These are phyloP conservation scores for Cicer judaicum DNA, from an alignment of 306 rosid genomes.

Conservation along the genomic window DNA sequence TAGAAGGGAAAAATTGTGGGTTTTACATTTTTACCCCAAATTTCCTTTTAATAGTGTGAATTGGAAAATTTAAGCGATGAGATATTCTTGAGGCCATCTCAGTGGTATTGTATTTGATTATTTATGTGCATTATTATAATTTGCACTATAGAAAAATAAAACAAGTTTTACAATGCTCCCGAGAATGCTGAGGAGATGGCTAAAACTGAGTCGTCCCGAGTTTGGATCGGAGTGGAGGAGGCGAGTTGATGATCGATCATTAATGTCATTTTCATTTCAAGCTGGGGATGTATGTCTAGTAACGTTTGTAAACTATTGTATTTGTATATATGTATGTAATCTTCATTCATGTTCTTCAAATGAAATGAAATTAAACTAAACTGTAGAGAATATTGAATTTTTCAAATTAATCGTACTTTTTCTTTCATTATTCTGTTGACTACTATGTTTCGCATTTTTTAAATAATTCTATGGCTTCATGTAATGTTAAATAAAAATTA, in stretches of 20 bases:
- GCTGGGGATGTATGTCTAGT: background rate
- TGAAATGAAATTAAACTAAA: conserved; percentile 8
- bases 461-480: no score
- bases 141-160: background rate
- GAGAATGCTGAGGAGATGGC: conserved; percentile 79
- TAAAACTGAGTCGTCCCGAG: conserved; percentile 80
- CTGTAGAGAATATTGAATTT: conserved; percentile 51
- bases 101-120: conserved; percentile 9
- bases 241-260: conserved; percentile 38
- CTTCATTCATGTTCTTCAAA: conserved; percentile 19
- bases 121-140: background rate
- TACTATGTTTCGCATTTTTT: background rate
- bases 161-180: conserved; percentile 46
- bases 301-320: conserved; percentile 36
- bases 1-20: conserved; percentile 23
- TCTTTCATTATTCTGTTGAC: conserved; percentile 17
- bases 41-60: background rate
- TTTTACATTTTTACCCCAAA: background rate
- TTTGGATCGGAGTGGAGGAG: conserved; percentile 55
- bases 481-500: no score
- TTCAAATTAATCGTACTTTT: conserved; percentile 31
- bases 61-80: conserved; percentile 11
- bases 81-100: conserved; percentile 6
- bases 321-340: conserved; percentile 32
- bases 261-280: conserved; percentile 18